Conservation (phyloP, 2,329 filamentous ascomycete genomes). For the Rosellinia necatrix region DNA sequence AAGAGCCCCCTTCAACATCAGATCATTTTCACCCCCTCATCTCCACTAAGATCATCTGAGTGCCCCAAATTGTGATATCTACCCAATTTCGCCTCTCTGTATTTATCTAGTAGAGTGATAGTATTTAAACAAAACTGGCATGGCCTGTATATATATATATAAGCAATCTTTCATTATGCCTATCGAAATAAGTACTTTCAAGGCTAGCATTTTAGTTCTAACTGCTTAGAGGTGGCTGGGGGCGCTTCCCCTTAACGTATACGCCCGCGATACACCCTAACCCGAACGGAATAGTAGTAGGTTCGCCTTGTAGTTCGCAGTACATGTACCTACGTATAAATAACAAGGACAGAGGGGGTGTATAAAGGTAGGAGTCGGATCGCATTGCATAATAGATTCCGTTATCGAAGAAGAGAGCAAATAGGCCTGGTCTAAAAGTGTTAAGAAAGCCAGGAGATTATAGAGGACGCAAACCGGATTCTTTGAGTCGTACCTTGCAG, state of each 20-base stretch:
- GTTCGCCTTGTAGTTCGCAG: not conserved
- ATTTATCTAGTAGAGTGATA: not conserved
- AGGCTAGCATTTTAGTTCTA: not conserved
- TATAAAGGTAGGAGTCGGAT: slow-evolving; percentile 30
- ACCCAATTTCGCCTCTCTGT: not conserved
- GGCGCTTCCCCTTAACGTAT: slow-evolving; percentile 27
- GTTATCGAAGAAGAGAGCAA: slow-evolving; percentile 28
- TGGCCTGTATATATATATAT: too few relatives aligned
- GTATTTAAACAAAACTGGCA: too few relatives aligned
- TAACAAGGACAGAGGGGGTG: slow-evolving; percentile 30
- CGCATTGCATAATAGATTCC: slow-evolving; percentile 34
- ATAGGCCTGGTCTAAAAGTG: slow-evolving; percentile 10
- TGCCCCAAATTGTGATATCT: slow-evolving; percentile 3
- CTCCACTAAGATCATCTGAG: slow-evolving; percentile 4
- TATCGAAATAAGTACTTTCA: slow-evolving; percentile 17
- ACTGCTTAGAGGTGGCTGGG: not conserved
- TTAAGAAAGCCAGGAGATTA: slow-evolving; percentile 26
- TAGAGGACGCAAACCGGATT: not conserved
- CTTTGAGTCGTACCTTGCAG: not conserved
- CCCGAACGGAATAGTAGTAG: not conserved
- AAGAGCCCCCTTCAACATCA: slow-evolving; percentile 1
- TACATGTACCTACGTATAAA: slow-evolving; percentile 32
- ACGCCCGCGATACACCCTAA: slow-evolving; percentile 20
- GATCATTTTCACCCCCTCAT: not conserved
- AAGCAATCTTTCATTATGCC: too few relatives aligned